Conservation (phyloP, 1,284 basidiomycete genomes). For the Pterulicium gracile region DNA sequence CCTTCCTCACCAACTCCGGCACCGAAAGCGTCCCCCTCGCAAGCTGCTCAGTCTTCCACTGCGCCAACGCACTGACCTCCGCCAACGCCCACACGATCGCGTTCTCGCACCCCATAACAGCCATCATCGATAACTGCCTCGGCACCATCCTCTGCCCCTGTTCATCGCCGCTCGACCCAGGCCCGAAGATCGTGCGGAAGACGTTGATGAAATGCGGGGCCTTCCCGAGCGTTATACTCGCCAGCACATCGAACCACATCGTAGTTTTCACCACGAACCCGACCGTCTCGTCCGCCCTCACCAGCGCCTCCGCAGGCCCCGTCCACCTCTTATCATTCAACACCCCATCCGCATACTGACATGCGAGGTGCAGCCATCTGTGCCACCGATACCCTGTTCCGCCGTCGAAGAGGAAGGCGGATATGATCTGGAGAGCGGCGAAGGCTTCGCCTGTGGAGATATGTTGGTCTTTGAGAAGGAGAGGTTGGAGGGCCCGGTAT, state of each 20-base stretch:
- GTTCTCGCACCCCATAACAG: constrained; percentile 80
- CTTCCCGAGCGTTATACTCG: constrained; percentile 53
- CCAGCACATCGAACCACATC: constrained; percentile 79
- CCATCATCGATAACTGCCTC: constrained; percentile 49
- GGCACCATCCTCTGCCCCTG: constrained; percentile 19
- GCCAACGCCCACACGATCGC: constrained; percentile 67
- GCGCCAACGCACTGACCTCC: constrained; percentile 54
- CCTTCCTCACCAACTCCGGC: constrained; percentile 44
- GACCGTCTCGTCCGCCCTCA: constrained; percentile 31
- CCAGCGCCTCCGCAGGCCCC: constrained; percentile 35
- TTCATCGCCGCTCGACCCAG: constrained; percentile 25
- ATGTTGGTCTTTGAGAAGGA: constrained; percentile 16
- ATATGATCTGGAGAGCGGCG: constrained; percentile 63
- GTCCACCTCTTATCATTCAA: constrained; percentile 25
- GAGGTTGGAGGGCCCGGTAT: constrained; percentile 16
- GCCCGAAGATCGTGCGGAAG: constrained; percentile 47
- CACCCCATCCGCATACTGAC: constrained; percentile 36
- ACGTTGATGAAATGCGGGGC: constrained; percentile 44
- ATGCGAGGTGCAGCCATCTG: constrained; percentile 50
- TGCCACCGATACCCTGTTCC: constrained; percentile 53
- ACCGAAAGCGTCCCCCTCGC: constrained; percentile 37
- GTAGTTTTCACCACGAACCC: constrained; percentile 70
- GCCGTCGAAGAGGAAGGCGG: constrained; percentile 63
- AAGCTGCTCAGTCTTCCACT: constrained; percentile 45
- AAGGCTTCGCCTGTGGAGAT: constrained; percentile 58